A percentile compares a stretch with the other conserved stretches of the same genome.
These are phyloP conservation scores for Tarenaya hassleriana DNA, from an alignment of 345 rosid species.

Conservation along the genomic window DNA sequence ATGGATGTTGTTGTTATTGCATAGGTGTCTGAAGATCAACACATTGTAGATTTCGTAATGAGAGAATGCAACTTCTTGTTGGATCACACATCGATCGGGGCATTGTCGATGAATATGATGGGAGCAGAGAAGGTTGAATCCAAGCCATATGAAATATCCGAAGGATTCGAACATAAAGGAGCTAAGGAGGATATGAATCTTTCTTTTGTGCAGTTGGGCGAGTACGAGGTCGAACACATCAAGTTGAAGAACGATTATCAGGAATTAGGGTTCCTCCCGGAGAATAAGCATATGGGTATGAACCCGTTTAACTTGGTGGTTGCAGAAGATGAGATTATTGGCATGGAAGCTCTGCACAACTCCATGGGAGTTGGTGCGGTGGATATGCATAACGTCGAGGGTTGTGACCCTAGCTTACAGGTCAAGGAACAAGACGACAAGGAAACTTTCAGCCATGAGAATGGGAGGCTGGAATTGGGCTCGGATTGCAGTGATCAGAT, in stretches of 20 bases:
- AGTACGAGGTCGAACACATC: conserved; percentile 26
- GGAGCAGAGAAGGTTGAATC: conserved; percentile 29
- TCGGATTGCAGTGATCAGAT: conserved; percentile 77
- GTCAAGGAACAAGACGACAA: conserved; percentile 33
- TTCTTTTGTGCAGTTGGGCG: conserved; percentile 40
- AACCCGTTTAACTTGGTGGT: conserved; percentile 22
- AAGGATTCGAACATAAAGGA: conserved; percentile 34
- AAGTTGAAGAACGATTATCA: conserved; percentile 33
- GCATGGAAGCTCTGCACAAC: conserved; percentile 27
- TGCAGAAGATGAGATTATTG: conserved; percentile 30
- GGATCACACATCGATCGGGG: conserved; percentile 37
- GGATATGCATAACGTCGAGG: conserved; percentile 24
- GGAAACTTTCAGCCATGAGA: conserved; percentile 42
- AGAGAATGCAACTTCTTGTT: conserved; percentile 43
- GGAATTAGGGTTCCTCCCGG: conserved; percentile 26
- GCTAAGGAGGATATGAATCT: no score
- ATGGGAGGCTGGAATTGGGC: conserved; percentile 47
- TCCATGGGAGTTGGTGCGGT: conserved; percentile 19
- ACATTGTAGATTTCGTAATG: conserved; percentile 53
- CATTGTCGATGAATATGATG: conserved; percentile 25
- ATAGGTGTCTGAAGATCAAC: conserved; percentile 71
- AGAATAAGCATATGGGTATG: conserved; percentile 29
- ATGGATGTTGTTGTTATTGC: conserved; percentile 10
- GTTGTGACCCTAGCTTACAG: conserved; percentile 33
- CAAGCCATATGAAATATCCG: conserved; percentile 24